Percentiles rank a stretch among this genome's conserved stretches.
Evolutionary conservation across 306 rosid genomes (phyloP).

Genomic region (Cucumis melo): DNA sequence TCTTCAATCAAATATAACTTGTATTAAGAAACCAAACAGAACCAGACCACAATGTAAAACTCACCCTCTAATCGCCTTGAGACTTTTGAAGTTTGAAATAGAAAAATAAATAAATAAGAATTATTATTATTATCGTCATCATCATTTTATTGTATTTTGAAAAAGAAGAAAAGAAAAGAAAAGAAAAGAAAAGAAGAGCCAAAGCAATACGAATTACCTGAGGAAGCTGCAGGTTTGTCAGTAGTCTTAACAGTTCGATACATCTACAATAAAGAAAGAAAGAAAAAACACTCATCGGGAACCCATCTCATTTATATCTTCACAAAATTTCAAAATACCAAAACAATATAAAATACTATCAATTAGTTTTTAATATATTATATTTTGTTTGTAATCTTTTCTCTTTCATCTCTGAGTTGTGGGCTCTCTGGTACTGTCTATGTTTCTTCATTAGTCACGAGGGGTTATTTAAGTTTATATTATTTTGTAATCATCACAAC

Average conservation of each 20-base stretch:
- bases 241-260: slow-evolving; percentile 93
- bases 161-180: neutral
- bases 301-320: neutral
- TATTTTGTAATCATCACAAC: slow-evolving; percentile 65
- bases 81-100: neutral
- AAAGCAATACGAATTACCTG: slow-evolving; percentile 75
- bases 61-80: neutral
- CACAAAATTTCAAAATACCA: slow-evolving; percentile 2
- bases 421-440: slow-evolving; percentile 14
- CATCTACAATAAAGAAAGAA: slow-evolving; percentile 35
- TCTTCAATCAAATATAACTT: neutral
- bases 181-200: neutral
- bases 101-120: too few relatives aligned
- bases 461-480: slow-evolving; percentile 35
- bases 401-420: slow-evolving; percentile 1
- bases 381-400: neutral
- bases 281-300: neutral
- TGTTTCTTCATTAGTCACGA: slow-evolving; percentile 53
- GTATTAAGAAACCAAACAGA: too few relatives aligned
- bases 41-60: too few relatives aligned
- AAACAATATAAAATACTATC: neutral
- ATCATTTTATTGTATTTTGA: too few relatives aligned
- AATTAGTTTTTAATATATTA: too few relatives aligned
- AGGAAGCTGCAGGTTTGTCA: slow-evolving; percentile 86
- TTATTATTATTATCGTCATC: too few relatives aligned